A percentile compares a stretch with the other conserved stretches of the same genome.
These are phyloP conservation scores for Cruciata laevipes DNA, from an alignment of 257 asterid species.

Conservation along the genomic window DNA sequence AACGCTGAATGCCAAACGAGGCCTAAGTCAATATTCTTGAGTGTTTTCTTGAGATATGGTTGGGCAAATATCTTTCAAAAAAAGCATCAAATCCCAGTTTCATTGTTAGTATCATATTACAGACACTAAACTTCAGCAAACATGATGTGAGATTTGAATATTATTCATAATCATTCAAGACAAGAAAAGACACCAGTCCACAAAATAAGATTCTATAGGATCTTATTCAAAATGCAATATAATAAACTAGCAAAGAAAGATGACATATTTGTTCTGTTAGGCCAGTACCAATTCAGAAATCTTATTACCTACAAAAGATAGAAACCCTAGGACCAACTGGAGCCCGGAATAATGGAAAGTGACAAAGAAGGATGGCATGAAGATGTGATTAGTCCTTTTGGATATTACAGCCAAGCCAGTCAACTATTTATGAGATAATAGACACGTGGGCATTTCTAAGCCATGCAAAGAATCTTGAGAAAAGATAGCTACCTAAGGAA, in stretches of 20 bases:
- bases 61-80: neutral
- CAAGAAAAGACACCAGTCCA: neutral
- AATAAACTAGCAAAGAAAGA: neutral
- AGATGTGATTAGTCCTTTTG: neutral
- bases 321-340: neutral
- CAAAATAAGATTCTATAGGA: neutral
- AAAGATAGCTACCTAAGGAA: neutral
- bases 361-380: neutral
- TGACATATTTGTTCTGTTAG: neutral
- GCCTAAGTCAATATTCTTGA: too few relatives aligned
- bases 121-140: too few relatives aligned
- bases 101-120: too few relatives aligned
- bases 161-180: neutral
- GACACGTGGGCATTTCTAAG: neutral
- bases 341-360: neutral
- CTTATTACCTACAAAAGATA: neutral
- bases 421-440: neutral
- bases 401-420: neutral
- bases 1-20: too few relatives aligned
- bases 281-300: neutral
- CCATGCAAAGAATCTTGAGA: neutral
- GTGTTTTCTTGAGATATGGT: neutral
- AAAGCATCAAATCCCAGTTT: neutral
- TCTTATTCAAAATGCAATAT: neutral
- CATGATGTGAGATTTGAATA: too few relatives aligned